Percentiles rank a stretch among this genome's conserved stretches.
Evolutionary conservation across 306 rosid species (phyloP).

Genomic region (Rubus parviflorus): DNA sequence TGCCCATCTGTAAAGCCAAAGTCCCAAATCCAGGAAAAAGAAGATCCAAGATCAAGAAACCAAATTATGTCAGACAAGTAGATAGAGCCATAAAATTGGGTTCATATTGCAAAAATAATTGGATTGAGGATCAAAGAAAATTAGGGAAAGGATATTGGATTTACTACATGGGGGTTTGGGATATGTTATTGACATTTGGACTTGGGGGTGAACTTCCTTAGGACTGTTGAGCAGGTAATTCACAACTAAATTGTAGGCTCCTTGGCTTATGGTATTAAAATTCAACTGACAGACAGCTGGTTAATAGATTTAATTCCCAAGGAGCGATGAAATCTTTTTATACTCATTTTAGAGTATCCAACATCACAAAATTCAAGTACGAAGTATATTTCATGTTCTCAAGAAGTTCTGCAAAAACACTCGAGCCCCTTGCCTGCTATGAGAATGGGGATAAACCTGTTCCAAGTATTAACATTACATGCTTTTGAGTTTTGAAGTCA

Average conservation of each 20-base stretch:
- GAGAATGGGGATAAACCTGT: too few species aligned
- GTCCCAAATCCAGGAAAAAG: constrained; percentile 16
- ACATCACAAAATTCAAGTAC: too few species aligned
- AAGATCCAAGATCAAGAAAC: constrained; percentile 3
- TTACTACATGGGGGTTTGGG: neutral
- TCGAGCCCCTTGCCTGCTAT: too few species aligned
- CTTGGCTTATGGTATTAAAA: neutral
- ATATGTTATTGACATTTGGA: neutral
- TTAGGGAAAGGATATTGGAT: neutral
- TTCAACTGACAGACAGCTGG: neutral
- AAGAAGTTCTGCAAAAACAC: too few species aligned
- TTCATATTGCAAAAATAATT: neutral
- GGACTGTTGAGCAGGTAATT: neutral
- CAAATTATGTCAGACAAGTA: neutral
- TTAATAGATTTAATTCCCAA: neutral
- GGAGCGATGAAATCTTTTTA: too few species aligned
- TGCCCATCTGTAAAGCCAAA: constrained; percentile 76
- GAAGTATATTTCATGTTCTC: too few species aligned
- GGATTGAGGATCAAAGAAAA: too few species aligned
- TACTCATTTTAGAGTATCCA: too few species aligned
- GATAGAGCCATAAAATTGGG: neutral
- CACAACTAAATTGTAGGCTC: neutral
- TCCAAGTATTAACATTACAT: too few species aligned
- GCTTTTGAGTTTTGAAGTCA: too few species aligned
- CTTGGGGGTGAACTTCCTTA: neutral